A percentile compares a stretch with the other conserved stretches of the same genome.
phyloP scores from a whole-genome alignment of 495 filamentous ascomycete species.

The Penicillium riverlandense region DNA sequence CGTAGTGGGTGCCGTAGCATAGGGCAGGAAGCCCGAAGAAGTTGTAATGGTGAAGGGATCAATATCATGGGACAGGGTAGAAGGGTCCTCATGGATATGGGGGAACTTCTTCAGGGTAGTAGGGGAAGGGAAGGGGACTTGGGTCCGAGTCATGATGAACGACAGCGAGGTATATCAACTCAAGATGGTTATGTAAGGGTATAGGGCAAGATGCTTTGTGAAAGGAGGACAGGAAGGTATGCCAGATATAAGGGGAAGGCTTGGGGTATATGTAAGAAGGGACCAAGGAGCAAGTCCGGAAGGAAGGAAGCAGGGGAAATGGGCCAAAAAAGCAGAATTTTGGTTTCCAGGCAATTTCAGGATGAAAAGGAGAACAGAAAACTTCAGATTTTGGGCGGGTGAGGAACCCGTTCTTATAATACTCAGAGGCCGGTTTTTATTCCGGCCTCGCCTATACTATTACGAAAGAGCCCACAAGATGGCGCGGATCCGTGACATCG shows the following conservation, averaged over 20 bases:
- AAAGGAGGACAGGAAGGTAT: background rate
- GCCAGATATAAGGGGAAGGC: slow-evolving; percentile 15
- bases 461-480: slow-evolving; percentile 29
- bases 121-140: slow-evolving; percentile 23
- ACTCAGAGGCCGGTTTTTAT: slow-evolving; percentile 54
- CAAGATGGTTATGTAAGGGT: background rate
- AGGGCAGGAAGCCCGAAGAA: slow-evolving; percentile 64
- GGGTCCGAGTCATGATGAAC: slow-evolving; percentile 23
- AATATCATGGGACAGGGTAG: slow-evolving; percentile 46
- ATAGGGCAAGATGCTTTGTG: background rate
- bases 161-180: background rate
- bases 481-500: slow-evolving; percentile 18
- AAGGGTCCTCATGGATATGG: slow-evolving; percentile 51
- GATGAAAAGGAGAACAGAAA: slow-evolving; percentile 12
- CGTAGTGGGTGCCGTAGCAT: slow-evolving; percentile 25
- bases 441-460: slow-evolving; percentile 44
- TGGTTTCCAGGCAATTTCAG: slow-evolving; percentile 1
- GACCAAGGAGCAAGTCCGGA: slow-evolving; percentile 23
- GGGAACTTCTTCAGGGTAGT: slow-evolving; percentile 45
- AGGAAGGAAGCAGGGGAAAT: slow-evolving; percentile 11
- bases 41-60: slow-evolving; percentile 83
- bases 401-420: slow-evolving; percentile 44
- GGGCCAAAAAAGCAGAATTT: slow-evolving; percentile 5
- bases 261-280: slow-evolving; percentile 29
- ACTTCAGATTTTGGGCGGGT: slow-evolving; percentile 18